Conservation (phyloP, 2,329 filamentous ascomycete species). For the Akanthomyces muscarius region DNA sequence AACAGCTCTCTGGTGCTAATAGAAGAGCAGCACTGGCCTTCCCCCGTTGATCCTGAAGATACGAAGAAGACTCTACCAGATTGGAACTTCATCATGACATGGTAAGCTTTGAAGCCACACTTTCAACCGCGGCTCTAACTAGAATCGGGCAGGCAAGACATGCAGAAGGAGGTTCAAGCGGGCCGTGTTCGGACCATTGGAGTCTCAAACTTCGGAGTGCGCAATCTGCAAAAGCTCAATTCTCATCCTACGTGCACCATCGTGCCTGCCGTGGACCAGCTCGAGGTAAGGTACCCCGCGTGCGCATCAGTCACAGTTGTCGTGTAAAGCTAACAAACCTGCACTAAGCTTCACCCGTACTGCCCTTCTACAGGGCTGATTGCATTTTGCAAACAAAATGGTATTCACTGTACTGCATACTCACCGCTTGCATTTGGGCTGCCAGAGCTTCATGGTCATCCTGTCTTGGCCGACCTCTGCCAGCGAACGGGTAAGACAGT, state of each 20-base stretch:
- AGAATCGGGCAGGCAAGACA: slow-evolving; percentile 34
- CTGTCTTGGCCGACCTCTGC: not conserved
- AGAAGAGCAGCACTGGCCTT: slow-evolving; percentile 7
- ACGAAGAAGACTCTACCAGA: not conserved
- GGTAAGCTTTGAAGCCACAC: not conserved
- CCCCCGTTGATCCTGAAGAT: not conserved
- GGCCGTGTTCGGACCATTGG: slow-evolving; percentile 78
- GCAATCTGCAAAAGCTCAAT: slow-evolving; percentile 73
- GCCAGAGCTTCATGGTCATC: not conserved
- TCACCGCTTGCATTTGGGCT: slow-evolving; percentile 4
- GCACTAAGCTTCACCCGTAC: slow-evolving; percentile 7
- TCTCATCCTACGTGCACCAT: slow-evolving; percentile 43
- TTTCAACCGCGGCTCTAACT: not conserved
- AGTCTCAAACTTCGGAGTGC: slow-evolving; percentile 81
- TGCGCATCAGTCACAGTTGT: not conserved
- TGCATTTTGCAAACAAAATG: not conserved
- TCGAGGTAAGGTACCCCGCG: not conserved
- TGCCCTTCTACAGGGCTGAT: slow-evolving; percentile 1
- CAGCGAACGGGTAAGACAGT: not conserved
- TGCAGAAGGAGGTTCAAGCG: slow-evolving; percentile 64
- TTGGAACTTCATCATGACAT: slow-evolving; percentile 13
- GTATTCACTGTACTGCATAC: slow-evolving; percentile 8
- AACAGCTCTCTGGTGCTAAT: not conserved
- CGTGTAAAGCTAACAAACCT: not conserved
- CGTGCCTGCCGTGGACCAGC: slow-evolving; percentile 3